Base-by-base conservation (phyloP, 2,329 filamentous ascomycete species). In the Hirsutella thompsonii region DNA sequence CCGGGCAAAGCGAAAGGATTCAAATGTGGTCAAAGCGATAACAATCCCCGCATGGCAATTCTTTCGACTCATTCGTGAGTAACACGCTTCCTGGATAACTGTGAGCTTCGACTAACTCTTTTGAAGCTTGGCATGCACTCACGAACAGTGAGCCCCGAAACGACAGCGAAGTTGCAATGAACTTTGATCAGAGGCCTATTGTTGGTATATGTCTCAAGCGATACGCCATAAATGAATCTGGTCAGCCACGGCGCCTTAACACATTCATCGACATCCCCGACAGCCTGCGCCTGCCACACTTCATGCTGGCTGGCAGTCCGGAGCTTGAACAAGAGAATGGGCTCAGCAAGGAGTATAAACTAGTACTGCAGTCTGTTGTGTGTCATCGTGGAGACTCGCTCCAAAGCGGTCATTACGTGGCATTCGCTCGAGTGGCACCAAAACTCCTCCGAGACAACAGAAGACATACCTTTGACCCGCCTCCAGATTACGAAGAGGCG, bases 1-100 rank as follows among this genome's bases (percentile, higher is more conserved):
- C 46, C 65, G 57, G 57, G 62, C 49, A 59, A 66, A 52, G 58
- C 56, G 49, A 56, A 69, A 55, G 59, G 67, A 50, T 9, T 73
- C 71, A 11, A 69, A 64, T 2, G 67, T 70, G 42, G 69, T 64
- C 49, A 94, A 90, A 55, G 89, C 94, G 52, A 83, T 96, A 13
- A 81, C 90, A 44, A 94, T 96, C 67, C 90, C 90, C 30, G 92
- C 92, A 2, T 96, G 89, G 88, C 90, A 95, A 54, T 94, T 96
- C 55, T 96, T 95, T 63, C 87, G 84, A 53, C 67, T 96, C 20
- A 87, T 95, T 52, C 89, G 83, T 88, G 66, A 63, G 83, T 40
- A n/a, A 20, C 37, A 14, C 52, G 46, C 40, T 40, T 8, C 40
- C 41, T 37, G 36, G 20, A 21, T 20, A 2, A 11, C 3, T 9